phyloP scores from a whole-genome alignment of 2,329 filamentous ascomycete species.

The Proliferodiscus dingleyae region DNA sequence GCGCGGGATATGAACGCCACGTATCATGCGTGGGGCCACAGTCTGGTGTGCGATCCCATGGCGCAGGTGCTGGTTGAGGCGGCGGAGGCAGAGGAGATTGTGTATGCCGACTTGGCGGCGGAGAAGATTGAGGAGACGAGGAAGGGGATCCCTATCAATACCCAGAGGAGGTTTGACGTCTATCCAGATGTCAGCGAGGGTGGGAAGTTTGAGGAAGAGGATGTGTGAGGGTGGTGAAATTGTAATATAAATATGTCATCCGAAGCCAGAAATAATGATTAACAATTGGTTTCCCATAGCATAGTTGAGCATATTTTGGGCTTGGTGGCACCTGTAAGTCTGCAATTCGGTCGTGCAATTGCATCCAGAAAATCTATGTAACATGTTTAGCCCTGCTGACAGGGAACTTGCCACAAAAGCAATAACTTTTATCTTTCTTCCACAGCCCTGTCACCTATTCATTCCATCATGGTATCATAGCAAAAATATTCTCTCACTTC shows the following conservation, averaged over 20 bases:
- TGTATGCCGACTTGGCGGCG: constrained; percentile 66
- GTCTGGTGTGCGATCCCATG: constrained; percentile 81
- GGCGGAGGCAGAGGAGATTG: constrained; percentile 70
- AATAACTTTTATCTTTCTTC: neutral
- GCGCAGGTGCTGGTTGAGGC: constrained; percentile 76
- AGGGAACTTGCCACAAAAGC: neutral
- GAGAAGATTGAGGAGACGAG: constrained; percentile 69
- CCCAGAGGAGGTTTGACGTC: constrained; percentile 88
- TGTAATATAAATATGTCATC: neutral
- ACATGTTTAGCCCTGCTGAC: neutral
- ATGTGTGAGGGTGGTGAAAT: neutral
- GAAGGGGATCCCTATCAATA: constrained; percentile 76
- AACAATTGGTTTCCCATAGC: no score
- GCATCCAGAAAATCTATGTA: neutral
- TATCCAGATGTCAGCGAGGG: constrained; percentile 83
- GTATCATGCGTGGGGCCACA: constrained; percentile 93
- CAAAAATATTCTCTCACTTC: constrained; percentile 1
- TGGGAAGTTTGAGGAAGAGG: constrained; percentile 25
- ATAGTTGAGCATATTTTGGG: no score
- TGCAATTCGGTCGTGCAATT: neutral
- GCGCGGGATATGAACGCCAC: constrained; percentile 70
- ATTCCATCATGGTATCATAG: constrained; percentile 15
- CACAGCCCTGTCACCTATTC: neutral
- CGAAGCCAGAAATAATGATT: no score
- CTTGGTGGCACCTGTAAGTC: neutral